phyloP scores from a whole-genome alignment of 2,329 filamentous ascomycete species.

The Elsinoe australis region DNA sequence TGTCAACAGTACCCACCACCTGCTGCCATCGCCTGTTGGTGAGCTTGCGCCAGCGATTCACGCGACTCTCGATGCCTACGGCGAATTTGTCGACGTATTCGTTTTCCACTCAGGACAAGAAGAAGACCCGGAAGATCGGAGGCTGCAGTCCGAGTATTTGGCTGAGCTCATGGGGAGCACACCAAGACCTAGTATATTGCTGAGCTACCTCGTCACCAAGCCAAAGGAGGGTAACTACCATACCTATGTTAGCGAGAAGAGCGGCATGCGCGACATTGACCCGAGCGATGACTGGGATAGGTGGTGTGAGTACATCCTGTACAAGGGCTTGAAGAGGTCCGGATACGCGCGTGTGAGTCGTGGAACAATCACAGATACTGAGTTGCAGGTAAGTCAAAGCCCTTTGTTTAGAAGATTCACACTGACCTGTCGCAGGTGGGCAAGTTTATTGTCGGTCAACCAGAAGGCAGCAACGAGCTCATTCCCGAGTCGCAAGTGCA shows the following conservation, averaged over 20 bases:
- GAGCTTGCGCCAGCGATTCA: conserved; percentile 94
- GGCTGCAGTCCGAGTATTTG: conserved; percentile 79
- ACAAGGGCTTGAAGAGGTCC: conserved; percentile 75
- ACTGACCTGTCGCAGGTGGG: conserved; percentile 49
- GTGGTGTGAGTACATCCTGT: conserved; percentile 98
- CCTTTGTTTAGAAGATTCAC: neutral
- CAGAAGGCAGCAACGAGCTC: conserved; percentile 56
- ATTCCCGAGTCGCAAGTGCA: conserved; percentile 68
- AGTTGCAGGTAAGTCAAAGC: conserved; percentile 62
- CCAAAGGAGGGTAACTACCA: conserved; percentile 93
- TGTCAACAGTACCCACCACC: conserved; percentile 89
- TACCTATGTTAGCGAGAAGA: conserved; percentile 77
- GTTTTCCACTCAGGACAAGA: conserved; percentile 99
- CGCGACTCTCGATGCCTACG: conserved; percentile 91
- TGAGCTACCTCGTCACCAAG: conserved; percentile 88
- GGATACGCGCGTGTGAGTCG: conserved; percentile 87
- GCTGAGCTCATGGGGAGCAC: conserved; percentile 80
- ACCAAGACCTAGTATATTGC: conserved; percentile 69
- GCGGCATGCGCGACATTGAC: conserved; percentile 94
- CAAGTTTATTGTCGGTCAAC: conserved; percentile 79
- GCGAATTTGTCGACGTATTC: conserved; percentile 81
- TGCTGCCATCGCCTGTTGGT: conserved; percentile 85
- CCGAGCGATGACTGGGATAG: conserved; percentile 88
- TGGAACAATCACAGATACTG: conserved; percentile 91
- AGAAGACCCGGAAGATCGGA: conserved; percentile 85